Conservation (phyloP, 2,329 filamentous ascomycete genomes). For the Colletotrichum sojae region DNA sequence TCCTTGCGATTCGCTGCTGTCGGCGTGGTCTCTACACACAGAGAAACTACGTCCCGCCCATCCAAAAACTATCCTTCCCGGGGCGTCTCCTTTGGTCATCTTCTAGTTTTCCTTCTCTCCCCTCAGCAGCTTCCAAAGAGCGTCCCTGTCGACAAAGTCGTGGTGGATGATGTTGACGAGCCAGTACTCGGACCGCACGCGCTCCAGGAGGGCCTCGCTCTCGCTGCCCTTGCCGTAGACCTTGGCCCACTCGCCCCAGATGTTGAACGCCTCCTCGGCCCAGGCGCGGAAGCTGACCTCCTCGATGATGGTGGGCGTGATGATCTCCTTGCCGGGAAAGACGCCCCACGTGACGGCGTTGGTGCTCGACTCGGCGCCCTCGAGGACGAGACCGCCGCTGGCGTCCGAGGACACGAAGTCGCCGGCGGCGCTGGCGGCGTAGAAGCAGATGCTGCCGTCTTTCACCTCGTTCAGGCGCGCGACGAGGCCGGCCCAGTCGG, state of each 20-base stretch:
- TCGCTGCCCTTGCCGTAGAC: conserved; percentile 84
- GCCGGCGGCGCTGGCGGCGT: conserved; percentile 84
- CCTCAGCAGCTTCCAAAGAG: conserved; percentile 78
- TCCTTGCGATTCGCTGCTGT: conserved; percentile 14
- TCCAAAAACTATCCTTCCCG: neutral
- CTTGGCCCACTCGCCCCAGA: conserved; percentile 94
- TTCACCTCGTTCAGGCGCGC: conserved; percentile 67
- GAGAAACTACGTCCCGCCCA: neutral
- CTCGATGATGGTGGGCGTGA: conserved; percentile 97
- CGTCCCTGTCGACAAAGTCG: conserved; percentile 79
- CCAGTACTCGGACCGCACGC: conserved; percentile 80
- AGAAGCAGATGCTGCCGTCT: conserved; percentile 82
- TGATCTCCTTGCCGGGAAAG: conserved; percentile 95
- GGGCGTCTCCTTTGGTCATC: neutral
- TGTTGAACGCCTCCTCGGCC: conserved; percentile 95
- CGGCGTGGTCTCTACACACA: neutral
- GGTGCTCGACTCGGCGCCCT: conserved; percentile 68
- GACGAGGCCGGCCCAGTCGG: conserved; percentile 79
- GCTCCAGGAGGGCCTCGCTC: conserved; percentile 79
- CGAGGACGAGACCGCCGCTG: conserved; percentile 51
- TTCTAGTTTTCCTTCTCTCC: conserved; percentile 46
- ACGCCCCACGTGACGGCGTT: conserved; percentile 98
- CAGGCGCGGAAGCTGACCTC: conserved; percentile 94
- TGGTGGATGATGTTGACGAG: conserved; percentile 93
- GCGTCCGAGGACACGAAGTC: conserved; percentile 82